Conservation (phyloP, 2,329 filamentous ascomycete species). For the Aureobasidium pullulans region DNA sequence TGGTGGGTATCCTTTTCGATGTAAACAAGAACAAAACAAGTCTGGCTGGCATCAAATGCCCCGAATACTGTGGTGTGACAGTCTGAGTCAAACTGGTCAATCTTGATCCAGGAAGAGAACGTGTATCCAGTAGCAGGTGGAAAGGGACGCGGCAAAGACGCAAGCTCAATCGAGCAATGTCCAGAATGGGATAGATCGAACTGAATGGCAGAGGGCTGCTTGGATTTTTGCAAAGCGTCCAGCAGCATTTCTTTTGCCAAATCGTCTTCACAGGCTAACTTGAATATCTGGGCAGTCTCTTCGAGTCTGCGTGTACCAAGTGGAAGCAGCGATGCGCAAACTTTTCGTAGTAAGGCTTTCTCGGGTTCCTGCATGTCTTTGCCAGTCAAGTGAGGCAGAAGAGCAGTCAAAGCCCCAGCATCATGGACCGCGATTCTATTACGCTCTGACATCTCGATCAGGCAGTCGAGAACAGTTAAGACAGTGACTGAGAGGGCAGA, state of each 20-base stretch:
- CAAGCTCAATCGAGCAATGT: slow-evolving; percentile 82
- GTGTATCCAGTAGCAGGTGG: slow-evolving; percentile 83
- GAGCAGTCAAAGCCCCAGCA: slow-evolving; percentile 7
- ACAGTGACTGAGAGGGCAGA: neutral
- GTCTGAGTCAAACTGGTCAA: slow-evolving; percentile 76
- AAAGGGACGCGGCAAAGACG: slow-evolving; percentile 76
- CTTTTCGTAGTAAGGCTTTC: slow-evolving; percentile 45
- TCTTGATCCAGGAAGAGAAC: slow-evolving; percentile 77
- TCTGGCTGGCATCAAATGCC: slow-evolving; percentile 83
- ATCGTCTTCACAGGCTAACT: slow-evolving; percentile 45
- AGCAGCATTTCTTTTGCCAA: slow-evolving; percentile 62
- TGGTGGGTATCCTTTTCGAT: slow-evolving; percentile 88
- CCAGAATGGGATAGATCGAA: slow-evolving; percentile 88
- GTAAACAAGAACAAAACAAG: slow-evolving; percentile 89
- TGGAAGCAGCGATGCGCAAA: slow-evolving; percentile 63
- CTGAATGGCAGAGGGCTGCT: slow-evolving; percentile 77
- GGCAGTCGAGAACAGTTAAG: neutral
- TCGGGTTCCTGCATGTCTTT: neutral
- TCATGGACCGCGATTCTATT: slow-evolving; percentile 12
- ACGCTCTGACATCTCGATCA: slow-evolving; percentile 4
- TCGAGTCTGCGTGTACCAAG: slow-evolving; percentile 74
- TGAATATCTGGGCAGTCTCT: slow-evolving; percentile 71
- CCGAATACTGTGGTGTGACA: slow-evolving; percentile 94
- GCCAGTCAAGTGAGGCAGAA: slow-evolving; percentile 10
- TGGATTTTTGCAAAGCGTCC: slow-evolving; percentile 64